Evolutionary conservation across 176 grass and related monocot species (phyloP).

Genomic region (Cocos nucifera): DNA sequence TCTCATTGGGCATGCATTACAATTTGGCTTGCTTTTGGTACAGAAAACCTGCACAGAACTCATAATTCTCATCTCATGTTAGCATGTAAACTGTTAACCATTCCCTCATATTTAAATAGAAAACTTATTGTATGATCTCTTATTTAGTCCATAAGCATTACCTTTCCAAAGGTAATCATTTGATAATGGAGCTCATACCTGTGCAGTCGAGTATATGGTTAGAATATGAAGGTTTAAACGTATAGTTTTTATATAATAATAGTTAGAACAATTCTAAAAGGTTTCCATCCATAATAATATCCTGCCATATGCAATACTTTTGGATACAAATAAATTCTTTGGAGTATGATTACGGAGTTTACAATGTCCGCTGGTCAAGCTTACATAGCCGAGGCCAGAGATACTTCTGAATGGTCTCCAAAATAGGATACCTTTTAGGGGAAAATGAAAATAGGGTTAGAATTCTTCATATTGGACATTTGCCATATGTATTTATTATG

Average conservation of each 20-base stretch:
- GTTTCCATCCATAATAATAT: too few species aligned
- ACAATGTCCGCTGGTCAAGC: conserved; percentile 92
- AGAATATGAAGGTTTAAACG: too few species aligned
- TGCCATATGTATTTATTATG: too few species aligned
- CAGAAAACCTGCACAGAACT: conserved; percentile 54
- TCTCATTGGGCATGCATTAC: conserved; percentile 88
- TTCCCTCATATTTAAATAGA: too few species aligned
- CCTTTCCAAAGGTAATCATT: conserved; percentile 99
- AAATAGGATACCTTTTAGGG: conserved; percentile 69
- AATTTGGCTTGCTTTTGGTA: conserved; percentile 86
- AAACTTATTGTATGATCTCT: neutral
- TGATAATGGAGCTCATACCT: conserved; percentile 95
- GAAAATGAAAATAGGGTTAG: conserved; percentile 15
- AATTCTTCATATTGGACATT: too few species aligned
- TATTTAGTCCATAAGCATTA: conserved; percentile 16
- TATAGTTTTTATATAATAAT: neutral
- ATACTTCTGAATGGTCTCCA: conserved; percentile 88
- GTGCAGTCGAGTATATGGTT: neutral
- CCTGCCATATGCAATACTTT: too few species aligned
- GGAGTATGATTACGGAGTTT: conserved; percentile 27
- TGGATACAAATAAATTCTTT: neutral
- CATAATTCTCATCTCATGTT: conserved; percentile 9
- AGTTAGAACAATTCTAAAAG: too few species aligned
- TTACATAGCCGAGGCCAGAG: conserved; percentile 97
- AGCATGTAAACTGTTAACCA: too few species aligned